Conservation (phyloP, 2,329 filamentous ascomycete species). For the Macroventuria anomochaeta region DNA sequence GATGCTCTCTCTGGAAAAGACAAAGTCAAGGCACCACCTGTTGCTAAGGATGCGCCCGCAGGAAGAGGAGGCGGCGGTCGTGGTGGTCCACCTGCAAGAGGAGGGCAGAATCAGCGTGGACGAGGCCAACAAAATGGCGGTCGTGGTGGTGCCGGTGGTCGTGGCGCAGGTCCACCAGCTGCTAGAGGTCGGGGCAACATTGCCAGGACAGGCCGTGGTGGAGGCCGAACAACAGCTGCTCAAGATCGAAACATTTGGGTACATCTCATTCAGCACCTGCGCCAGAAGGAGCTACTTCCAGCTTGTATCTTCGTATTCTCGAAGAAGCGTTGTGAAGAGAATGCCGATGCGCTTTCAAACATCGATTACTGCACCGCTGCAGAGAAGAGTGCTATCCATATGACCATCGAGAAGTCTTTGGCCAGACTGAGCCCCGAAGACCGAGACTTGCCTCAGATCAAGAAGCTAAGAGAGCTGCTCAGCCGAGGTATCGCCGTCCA, state of each 20-base stretch:
- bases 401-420: conserved; percentile 95
- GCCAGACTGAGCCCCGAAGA: conserved; percentile 91
- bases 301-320: conserved; percentile 99
- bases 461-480: conserved; percentile 83
- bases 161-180: conserved; percentile 62
- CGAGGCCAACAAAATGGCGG: conserved; percentile 52
- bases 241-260: conserved; percentile 98
- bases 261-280: conserved; percentile 88
- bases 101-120: conserved; percentile 62
- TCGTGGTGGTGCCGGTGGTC: conserved; percentile 58
- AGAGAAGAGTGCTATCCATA: conserved; percentile 96
- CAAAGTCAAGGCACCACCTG: conserved; percentile 67
- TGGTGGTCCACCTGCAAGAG: conserved; percentile 53
- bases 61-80: conserved; percentile 59
- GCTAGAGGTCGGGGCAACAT: conserved; percentile 78
- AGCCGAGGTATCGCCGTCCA: conserved; percentile 92
- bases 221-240: conserved; percentile 84
- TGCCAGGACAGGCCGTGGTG: conserved; percentile 82
- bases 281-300: conserved; percentile 84
- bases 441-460: conserved; percentile 86
- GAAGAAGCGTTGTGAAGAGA: conserved; percentile 96
- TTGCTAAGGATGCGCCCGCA: conserved; percentile 58
- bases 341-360: conserved; percentile 92
- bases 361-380: conserved; percentile 91
- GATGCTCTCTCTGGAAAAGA: conserved; percentile 81